Evolutionary conservation across 208 protist genomes (phyloP).

Genomic region (Crithidia brevicula): DNA sequence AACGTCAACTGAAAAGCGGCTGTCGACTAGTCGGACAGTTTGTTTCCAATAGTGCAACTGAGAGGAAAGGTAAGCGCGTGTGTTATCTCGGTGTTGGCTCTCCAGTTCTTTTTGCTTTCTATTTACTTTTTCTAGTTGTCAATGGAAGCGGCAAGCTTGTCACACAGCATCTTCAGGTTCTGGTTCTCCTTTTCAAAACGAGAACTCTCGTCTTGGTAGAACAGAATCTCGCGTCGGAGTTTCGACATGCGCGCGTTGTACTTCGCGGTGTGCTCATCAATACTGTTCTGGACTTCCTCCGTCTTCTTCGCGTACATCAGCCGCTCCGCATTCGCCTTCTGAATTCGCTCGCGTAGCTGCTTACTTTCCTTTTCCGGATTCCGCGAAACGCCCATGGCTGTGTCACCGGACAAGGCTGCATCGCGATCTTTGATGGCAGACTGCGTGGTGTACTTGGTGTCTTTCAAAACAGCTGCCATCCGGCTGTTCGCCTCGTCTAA

Average conservation of each 20-base stretch:
- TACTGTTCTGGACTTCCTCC: conserved; percentile 50
- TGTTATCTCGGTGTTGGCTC: too few species aligned
- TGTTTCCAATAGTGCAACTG: too few species aligned
- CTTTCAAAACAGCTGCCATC: conserved; percentile 48
- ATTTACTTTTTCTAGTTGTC: conserved; percentile 23
- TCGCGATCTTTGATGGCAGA: conserved; percentile 46
- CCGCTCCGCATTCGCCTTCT: conserved; percentile 55
- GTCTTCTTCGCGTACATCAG: conserved; percentile 54
- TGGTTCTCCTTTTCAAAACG: conserved; percentile 77
- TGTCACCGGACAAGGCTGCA: conserved; percentile 49
- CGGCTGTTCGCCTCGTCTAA: conserved; percentile 62
- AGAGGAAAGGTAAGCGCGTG: too few species aligned
- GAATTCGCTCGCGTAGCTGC: conserved; percentile 68
- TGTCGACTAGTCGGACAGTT: too few species aligned
- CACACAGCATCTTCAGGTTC: conserved; percentile 67
- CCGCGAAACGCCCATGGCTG: conserved; percentile 38
- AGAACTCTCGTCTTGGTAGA: conserved; percentile 65
- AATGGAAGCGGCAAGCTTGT: conserved; percentile 60
- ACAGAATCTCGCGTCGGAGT: conserved; percentile 60
- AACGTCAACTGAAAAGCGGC: too few species aligned
- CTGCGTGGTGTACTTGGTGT: conserved; percentile 62
- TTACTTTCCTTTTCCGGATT: conserved; percentile 62
- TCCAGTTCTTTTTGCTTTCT: not conserved
- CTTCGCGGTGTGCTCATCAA: conserved; percentile 52
- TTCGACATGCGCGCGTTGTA: conserved; percentile 66